Percentiles rank a stretch among this genome's conserved stretches.
phyloP scores from a whole-genome alignment of 2,329 filamentous ascomycete species.

The Hypoxylon sp. region DNA sequence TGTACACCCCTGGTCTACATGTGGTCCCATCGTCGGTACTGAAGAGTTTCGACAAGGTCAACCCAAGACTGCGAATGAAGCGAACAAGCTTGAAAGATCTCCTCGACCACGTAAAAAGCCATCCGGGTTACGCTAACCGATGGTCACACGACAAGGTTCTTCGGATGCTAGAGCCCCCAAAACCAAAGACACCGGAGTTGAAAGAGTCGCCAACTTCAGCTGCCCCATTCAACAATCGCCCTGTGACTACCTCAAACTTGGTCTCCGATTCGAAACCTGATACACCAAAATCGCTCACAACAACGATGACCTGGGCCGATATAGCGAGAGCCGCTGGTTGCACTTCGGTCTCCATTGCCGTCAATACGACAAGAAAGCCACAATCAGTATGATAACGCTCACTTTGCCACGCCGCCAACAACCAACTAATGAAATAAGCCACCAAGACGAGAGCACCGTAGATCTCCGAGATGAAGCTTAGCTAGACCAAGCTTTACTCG shows the following conservation, averaged over 20 bases:
- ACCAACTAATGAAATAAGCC: not conserved
- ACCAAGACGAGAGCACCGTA: not conserved
- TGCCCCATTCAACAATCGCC: not conserved
- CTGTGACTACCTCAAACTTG: not conserved
- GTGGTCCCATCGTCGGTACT: slow-evolving; percentile 48
- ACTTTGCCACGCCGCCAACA: not conserved
- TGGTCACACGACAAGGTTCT: slow-evolving; percentile 24
- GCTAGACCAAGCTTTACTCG: too few relatives aligned
- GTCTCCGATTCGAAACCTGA: not conserved
- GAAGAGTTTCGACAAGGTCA: slow-evolving; percentile 40
- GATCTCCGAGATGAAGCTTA: too few relatives aligned
- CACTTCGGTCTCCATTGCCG: not conserved
- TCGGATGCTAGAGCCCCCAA: slow-evolving; percentile 3
- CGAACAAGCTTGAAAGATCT: slow-evolving; percentile 39
- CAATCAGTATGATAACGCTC: not conserved
- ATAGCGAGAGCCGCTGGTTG: not conserved
- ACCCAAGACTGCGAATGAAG: slow-evolving; percentile 32
- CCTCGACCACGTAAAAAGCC: slow-evolving; percentile 24
- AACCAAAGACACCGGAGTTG: not conserved
- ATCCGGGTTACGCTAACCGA: not conserved
- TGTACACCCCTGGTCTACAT: slow-evolving; percentile 40
- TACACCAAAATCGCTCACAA: not conserved
- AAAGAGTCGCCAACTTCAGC: not conserved
- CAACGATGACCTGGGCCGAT: not conserved
- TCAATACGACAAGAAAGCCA: not conserved